phyloP scores from a whole-genome alignment of 345 rosid genomes.

The Heritiera fomes region DNA sequence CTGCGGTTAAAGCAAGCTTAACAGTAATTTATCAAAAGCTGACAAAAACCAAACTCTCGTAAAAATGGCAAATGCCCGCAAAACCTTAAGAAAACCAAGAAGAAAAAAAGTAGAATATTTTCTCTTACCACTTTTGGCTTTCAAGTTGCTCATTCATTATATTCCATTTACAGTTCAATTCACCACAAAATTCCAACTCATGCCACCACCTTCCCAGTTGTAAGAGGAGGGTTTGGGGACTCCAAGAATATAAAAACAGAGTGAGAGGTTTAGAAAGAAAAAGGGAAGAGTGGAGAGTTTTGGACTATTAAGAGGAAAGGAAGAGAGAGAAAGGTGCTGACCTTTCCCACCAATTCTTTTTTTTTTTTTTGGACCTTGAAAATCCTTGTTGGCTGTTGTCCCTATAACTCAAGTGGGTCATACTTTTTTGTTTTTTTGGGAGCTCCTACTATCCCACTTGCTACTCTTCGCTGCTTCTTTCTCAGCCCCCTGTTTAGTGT shows the following conservation, averaged over 20 bases:
- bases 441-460: constrained; percentile 55
- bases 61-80: background rate
- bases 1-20: too few species aligned
- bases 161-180: background rate
- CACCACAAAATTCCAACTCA: constrained; percentile 5
- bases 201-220: constrained; percentile 1
- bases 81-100: background rate
- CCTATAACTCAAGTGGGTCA: constrained; percentile 42
- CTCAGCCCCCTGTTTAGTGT: constrained; percentile 14
- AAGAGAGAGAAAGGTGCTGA: constrained; percentile 1
- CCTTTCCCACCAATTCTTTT: background rate
- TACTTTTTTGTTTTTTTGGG: constrained; percentile 19
- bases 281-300: background rate
- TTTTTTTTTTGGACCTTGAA: constrained; percentile 38
- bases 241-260: background rate
- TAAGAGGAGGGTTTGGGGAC: background rate
- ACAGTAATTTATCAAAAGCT: background rate
- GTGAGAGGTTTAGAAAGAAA: background rate
- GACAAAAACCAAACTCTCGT: constrained; percentile 1
- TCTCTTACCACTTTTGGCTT: background rate
- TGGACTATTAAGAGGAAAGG: background rate
- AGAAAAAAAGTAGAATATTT: background rate
- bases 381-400: constrained; percentile 41
- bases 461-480: constrained; percentile 34
- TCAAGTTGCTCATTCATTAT: constrained; percentile 3